Conservation (phyloP, 1,284 basidiomycete genomes). For the Boletus hoseneyae region DNA sequence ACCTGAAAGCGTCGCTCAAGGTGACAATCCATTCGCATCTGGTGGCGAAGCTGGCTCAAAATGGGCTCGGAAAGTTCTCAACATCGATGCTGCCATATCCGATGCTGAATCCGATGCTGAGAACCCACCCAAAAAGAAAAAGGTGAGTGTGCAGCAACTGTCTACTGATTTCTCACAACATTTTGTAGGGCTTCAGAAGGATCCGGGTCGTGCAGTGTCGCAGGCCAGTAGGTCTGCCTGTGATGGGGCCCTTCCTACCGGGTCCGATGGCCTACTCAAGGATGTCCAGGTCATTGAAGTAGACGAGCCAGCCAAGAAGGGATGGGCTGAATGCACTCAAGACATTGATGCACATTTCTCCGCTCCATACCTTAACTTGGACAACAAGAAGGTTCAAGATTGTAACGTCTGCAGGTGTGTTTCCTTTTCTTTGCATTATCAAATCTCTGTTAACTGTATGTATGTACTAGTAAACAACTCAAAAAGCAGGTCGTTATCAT, state of each 20-base stretch:
- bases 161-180: too few relatives aligned
- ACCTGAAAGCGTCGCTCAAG: not conserved
- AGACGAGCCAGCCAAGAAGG: constrained; percentile 3
- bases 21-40: not conserved
- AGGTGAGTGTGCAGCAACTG: not conserved
- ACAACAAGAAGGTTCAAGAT: not conserved
- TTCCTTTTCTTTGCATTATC: too few relatives aligned
- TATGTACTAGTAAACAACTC: too few relatives aligned
- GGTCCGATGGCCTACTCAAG: not conserved
- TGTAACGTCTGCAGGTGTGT: not conserved
- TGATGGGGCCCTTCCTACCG: not conserved
- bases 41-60: not conserved
- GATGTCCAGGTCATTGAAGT: not conserved
- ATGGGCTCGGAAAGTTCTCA: not conserved
- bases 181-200: not conserved
- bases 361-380: not conserved
- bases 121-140: not conserved
- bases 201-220: not conserved
- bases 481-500: too few relatives aligned
- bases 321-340: not conserved
- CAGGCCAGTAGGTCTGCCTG: not conserved
- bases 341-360: constrained; percentile 4
- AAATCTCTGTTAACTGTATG: too few relatives aligned
- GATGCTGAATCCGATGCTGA: not conserved
- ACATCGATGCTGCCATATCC: not conserved